phyloP scores from a whole-genome alignment of 192 early-diverging fungal species.

The Lunasporangiospora selenospora region DNA sequence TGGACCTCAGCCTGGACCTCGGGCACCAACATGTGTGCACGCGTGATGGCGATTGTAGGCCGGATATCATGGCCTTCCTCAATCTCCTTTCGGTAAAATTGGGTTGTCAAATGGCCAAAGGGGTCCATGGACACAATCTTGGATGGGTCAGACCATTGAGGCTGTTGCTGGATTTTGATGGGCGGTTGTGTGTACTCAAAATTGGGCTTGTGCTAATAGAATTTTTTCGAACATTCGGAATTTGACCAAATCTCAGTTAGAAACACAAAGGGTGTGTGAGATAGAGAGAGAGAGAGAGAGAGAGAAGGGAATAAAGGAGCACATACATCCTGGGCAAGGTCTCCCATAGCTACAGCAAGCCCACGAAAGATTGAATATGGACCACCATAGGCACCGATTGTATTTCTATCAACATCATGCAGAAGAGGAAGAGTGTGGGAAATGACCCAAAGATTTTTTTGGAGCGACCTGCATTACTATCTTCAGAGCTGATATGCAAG shows the following conservation, averaged over 20 bases:
- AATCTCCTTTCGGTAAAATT: conserved; percentile 63
- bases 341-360: conserved; percentile 88
- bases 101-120: conserved; percentile 80
- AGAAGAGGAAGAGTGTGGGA: not conserved
- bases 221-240: too few relatives aligned
- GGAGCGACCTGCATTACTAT: too few relatives aligned
- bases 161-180: conserved; percentile 74
- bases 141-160: conserved; percentile 76
- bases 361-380: conserved; percentile 90
- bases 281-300: too few relatives aligned
- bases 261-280: too few relatives aligned
- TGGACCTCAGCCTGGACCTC: conserved; percentile 81
- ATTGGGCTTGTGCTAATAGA: conserved; percentile 87
- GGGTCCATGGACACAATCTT: conserved; percentile 95
- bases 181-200: conserved; percentile 87
- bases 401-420: conserved; percentile 63
- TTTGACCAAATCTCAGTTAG: too few relatives aligned
- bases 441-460: too few relatives aligned
- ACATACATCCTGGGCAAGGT: conserved; percentile 68
- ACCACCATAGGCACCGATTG: conserved; percentile 90
- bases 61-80: conserved; percentile 77
- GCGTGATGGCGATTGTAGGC: conserved; percentile 89
- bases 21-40: conserved; percentile 89
- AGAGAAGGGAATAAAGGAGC: too few relatives aligned
- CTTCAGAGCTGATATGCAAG: too few relatives aligned